Conservation (phyloP, 805 yeast species). For the Candida takata region DNA sequence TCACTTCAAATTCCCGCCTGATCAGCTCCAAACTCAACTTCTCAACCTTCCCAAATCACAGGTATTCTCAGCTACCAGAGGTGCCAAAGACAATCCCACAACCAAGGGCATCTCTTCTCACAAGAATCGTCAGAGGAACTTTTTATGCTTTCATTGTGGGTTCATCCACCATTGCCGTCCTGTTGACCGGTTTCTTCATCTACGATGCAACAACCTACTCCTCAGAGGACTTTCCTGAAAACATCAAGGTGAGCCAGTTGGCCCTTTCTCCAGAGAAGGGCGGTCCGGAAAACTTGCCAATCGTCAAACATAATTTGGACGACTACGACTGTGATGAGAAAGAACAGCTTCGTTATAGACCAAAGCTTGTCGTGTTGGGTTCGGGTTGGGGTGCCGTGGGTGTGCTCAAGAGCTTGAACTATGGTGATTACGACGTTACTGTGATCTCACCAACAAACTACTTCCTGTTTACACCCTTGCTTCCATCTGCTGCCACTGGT, state of each 20-base stretch:
- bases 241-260: constrained; percentile 41
- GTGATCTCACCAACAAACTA: constrained; percentile 64
- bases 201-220: constrained; percentile 63
- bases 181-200: constrained; percentile 46
- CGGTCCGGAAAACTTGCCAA: constrained; percentile 68
- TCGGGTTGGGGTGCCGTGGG: constrained; percentile 72
- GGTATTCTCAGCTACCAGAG: constrained; percentile 2
- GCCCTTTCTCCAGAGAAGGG: constrained; percentile 53
- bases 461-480: constrained; percentile 61
- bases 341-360: constrained; percentile 39
- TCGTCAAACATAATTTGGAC: constrained; percentile 49
- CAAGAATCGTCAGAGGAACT: constrained; percentile 28
- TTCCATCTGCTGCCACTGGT: constrained; percentile 67
- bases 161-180: constrained; percentile 33
- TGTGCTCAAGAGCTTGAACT: constrained; percentile 42
- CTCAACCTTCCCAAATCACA: not conserved
- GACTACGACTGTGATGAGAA: constrained; percentile 46
- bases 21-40: not conserved
- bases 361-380: constrained; percentile 55
- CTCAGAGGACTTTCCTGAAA: constrained; percentile 33
- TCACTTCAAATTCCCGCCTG: not conserved
- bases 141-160: constrained; percentile 36
- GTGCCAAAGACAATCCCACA: constrained; percentile 20
- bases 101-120: constrained; percentile 22
- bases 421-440: constrained; percentile 55